phyloP scores from a whole-genome alignment of 148 eudicot genomes.

The Polygonum maritimum region DNA sequence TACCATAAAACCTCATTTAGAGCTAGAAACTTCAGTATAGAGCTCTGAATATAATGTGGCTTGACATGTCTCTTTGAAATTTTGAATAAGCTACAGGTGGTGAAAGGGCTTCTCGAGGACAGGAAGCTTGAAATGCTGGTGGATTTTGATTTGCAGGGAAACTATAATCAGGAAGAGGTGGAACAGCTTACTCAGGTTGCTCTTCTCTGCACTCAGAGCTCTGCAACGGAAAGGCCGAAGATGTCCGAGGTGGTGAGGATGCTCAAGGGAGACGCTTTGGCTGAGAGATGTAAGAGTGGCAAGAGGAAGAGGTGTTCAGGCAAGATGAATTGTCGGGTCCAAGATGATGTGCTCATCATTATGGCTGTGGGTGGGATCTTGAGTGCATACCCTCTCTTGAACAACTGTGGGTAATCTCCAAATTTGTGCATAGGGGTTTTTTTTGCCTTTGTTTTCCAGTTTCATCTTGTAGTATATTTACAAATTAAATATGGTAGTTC shows the following conservation, averaged over 20 bases:
- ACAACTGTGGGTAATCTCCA: background rate
- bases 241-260: conserved; percentile 14
- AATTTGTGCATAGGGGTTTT: conserved; percentile 4
- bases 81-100: conserved; percentile 10
- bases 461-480: background rate
- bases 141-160: background rate
- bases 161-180: conserved; percentile 6
- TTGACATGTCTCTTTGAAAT: background rate
- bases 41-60: background rate
- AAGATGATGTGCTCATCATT: background rate
- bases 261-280: conserved; percentile 13
- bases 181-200: conserved; percentile 8
- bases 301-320: conserved; percentile 1
- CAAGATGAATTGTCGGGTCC: conserved; percentile 11
- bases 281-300: conserved; percentile 13
- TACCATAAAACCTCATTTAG: background rate
- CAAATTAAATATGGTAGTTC: background rate
- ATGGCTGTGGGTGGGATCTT: background rate
- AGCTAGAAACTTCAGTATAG: background rate
- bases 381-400: background rate
- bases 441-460: background rate
- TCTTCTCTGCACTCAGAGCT: conserved; percentile 11
- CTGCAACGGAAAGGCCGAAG: conserved; percentile 3
- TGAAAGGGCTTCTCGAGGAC: conserved; percentile 7
- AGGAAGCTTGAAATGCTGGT: conserved; percentile 5